Evolutionary conservation across 495 filamentous ascomycete genomes (phyloP).

Genomic region (Penicillium macrosclerotiorum): DNA sequence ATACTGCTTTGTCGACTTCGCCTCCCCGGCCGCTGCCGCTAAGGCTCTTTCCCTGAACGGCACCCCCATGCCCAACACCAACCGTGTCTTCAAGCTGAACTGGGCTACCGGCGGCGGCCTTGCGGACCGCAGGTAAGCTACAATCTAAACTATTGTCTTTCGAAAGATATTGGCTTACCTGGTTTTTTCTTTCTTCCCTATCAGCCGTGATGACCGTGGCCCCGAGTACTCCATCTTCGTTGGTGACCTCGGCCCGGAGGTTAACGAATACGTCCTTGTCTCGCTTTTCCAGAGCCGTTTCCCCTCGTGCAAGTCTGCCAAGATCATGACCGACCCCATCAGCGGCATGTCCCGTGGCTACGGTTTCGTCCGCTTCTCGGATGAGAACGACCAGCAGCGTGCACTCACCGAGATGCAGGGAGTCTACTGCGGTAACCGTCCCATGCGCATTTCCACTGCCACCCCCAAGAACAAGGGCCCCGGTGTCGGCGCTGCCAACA

Average conservation of each 20-base stretch:
- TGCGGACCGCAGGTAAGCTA: conserved; percentile 84
- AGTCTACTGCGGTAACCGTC: conserved; percentile 97
- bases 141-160: no score
- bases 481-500: conserved; percentile 50
- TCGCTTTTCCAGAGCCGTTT: conserved; percentile 95
- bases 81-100: conserved; percentile 96
- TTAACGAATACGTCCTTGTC: conserved; percentile 97
- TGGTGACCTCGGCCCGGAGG: conserved; percentile 94
- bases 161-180: no score
- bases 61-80: conserved; percentile 87
- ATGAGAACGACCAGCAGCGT: conserved; percentile 91
- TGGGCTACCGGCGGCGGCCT: conserved; percentile 97
- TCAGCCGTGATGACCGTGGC: conserved; percentile 86
- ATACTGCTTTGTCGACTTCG: conserved; percentile 98
- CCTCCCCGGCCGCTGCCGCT: conserved; percentile 75
- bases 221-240: conserved; percentile 98
- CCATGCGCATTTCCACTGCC: conserved; percentile 97
- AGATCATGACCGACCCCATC: conserved; percentile 99
- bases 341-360: conserved; percentile 97
- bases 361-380: conserved; percentile 95
- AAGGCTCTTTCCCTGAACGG: conserved; percentile 91
- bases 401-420: conserved; percentile 98
- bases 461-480: conserved; percentile 93
- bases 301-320: conserved; percentile 97
- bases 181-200: not conserved